Percentiles rank a stretch among this genome's conserved stretches.
These are phyloP conservation scores for Orbilia blumenaviensis DNA, from an alignment of 2,329 filamentous ascomycete species.

Conservation along the genomic window DNA sequence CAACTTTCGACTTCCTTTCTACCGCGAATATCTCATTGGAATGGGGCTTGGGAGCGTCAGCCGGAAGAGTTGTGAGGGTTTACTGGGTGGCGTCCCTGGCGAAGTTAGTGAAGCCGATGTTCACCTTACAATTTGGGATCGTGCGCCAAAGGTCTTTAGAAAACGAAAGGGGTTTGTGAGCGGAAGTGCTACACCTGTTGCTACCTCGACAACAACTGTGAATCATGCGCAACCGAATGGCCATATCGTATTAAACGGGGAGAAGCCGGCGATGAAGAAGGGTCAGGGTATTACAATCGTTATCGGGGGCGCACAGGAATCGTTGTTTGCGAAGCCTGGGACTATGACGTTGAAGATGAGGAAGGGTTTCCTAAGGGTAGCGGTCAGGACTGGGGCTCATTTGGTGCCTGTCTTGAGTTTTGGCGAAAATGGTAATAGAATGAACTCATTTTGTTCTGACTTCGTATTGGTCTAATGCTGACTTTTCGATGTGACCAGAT, in stretches of 20 bases:
- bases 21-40: conserved; percentile 90
- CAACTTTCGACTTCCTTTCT: conserved; percentile 93
- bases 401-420: conserved; percentile 91
- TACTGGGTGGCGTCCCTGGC: conserved; percentile 70
- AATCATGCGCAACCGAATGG: neutral
- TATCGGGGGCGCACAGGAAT: conserved; percentile 89
- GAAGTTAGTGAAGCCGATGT: conserved; percentile 48
- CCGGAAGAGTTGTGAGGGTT: conserved; percentile 88
- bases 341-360: conserved; percentile 80
- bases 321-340: conserved; percentile 84
- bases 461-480: neutral
- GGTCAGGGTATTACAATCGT: conserved; percentile 79
- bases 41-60: conserved; percentile 90
- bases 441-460: neutral
- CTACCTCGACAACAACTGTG: conserved; percentile 14
- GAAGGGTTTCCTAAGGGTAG: conserved; percentile 89
- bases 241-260: conserved; percentile 69
- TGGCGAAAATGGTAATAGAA: conserved; percentile 80
- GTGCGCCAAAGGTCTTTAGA: conserved; percentile 42
- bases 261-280: conserved; percentile 72
- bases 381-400: conserved; percentile 89
- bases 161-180: conserved; percentile 30
- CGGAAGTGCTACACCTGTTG: conserved; percentile 20
- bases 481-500: conserved; percentile 24
- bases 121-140: conserved; percentile 43